Evolutionary conservation across 179 eudicot species (phyloP).

Genomic region (Pouteria campechiana): DNA sequence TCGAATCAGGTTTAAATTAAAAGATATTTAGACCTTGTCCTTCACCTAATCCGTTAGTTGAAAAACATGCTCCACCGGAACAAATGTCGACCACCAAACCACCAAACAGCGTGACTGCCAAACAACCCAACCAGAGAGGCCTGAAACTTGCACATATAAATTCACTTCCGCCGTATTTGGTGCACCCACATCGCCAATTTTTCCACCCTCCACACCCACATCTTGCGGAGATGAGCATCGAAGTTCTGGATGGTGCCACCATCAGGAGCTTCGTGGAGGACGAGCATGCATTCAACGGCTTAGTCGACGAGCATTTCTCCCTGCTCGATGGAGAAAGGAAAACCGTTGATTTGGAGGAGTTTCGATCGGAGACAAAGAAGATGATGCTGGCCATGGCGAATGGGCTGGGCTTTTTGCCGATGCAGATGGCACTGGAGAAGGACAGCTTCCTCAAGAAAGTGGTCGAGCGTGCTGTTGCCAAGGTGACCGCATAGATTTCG

Average conservation of each 20-base stretch:
- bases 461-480: conserved; percentile 1
- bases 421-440: conserved; percentile 15
- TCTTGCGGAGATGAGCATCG: conserved; percentile 2
- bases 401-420: conserved; percentile 13
- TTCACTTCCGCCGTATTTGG: too few species aligned
- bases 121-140: too few species aligned
- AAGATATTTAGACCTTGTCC: too few species aligned
- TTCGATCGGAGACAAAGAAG: conserved; percentile 11
- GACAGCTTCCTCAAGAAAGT: conserved; percentile 17
- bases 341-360: conserved; percentile 14
- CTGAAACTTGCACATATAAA: too few species aligned
- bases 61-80: too few species aligned
- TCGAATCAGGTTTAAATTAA: too few species aligned
- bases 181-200: too few species aligned
- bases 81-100: too few species aligned
- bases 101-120: too few species aligned
- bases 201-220: too few species aligned
- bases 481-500: neutral
- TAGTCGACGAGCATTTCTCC: conserved; percentile 7
- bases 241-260: conserved; percentile 1
- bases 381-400: conserved; percentile 16
- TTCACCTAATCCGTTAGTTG: too few species aligned
- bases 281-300: conserved; percentile 6
- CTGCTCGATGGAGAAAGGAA: conserved; percentile 10
- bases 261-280: neutral